Evolutionary conservation across 176 grass and related monocot genomes (phyloP).

Genomic region (Carex scoparia): DNA sequence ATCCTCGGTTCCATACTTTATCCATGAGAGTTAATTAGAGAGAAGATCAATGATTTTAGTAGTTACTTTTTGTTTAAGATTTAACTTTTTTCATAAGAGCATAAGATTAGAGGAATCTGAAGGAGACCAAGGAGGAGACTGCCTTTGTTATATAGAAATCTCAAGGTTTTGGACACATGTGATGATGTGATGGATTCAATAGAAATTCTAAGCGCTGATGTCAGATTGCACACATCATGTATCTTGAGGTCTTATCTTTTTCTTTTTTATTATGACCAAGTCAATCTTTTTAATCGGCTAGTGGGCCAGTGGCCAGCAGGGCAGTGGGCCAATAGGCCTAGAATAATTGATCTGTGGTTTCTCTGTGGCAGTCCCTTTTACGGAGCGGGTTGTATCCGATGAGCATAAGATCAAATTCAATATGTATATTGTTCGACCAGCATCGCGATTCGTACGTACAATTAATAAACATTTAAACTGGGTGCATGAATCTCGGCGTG

Average conservation of each 20-base stretch:
- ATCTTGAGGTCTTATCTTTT: neutral
- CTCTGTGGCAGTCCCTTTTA: neutral
- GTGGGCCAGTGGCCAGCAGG: neutral
- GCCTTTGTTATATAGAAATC: neutral
- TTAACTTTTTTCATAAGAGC: neutral
- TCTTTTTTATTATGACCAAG: neutral
- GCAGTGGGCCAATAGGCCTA: neutral
- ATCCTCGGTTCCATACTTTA: neutral
- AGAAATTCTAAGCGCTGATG: neutral
- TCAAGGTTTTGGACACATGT: neutral
- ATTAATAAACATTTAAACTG: too few relatives aligned
- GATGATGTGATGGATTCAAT: neutral
- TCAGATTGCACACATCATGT: too few relatives aligned
- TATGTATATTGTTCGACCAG: too few relatives aligned
- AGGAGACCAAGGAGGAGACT: neutral
- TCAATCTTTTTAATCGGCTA: neutral
- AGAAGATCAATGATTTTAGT: neutral
- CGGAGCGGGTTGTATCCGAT: too few relatives aligned
- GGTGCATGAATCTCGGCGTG: too few relatives aligned
- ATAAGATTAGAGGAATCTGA: neutral
- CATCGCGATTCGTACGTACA: too few relatives aligned
- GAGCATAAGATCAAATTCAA: too few relatives aligned
- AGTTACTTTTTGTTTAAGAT: neutral
- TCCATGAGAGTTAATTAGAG: constrained; percentile 39
- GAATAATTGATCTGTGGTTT: neutral